phyloP scores from a whole-genome alignment of 1,284 basidiomycete genomes.

The Sphaerobolus stellatus region DNA sequence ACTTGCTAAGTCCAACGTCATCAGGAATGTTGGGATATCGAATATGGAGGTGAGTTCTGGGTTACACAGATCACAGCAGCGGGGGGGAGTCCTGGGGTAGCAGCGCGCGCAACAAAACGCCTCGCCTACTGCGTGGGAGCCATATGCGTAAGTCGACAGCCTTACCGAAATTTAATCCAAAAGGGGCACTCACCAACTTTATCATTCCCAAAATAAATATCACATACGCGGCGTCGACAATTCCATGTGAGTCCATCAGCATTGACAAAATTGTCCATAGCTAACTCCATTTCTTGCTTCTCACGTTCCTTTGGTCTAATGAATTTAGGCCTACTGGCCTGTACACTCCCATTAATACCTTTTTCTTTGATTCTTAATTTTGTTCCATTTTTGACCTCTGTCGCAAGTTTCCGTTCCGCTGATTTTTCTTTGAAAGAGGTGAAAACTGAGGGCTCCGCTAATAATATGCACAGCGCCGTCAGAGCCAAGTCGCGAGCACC shows the following conservation, averaged over 20 bases:
- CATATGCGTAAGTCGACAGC: too few species aligned
- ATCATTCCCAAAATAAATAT: background rate
- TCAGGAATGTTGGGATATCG: too few species aligned
- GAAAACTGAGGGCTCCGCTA: background rate
- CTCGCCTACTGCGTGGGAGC: background rate
- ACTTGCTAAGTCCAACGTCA: too few species aligned
- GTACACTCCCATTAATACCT: too few species aligned
- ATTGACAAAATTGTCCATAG: background rate
- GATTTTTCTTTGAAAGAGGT: background rate
- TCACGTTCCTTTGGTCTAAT: background rate
- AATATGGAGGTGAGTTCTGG: conserved; percentile 6
- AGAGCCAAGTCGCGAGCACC: background rate
- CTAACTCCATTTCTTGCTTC: too few species aligned
- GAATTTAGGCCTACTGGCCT: too few species aligned
- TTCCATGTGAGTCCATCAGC: background rate
- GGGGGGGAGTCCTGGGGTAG: background rate
- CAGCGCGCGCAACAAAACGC: conserved; percentile 4
- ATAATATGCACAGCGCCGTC: background rate
- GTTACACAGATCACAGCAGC: conserved; percentile 15
- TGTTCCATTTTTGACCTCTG: too few species aligned
- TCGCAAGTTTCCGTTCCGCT: background rate
- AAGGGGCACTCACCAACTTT: background rate
- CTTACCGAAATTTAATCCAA: background rate
- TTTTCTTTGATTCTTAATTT: too few species aligned
- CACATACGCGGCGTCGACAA: background rate